Conservation (phyloP, 2,329 filamentous ascomycete genomes). For the Fusarium heterosporum region DNA sequence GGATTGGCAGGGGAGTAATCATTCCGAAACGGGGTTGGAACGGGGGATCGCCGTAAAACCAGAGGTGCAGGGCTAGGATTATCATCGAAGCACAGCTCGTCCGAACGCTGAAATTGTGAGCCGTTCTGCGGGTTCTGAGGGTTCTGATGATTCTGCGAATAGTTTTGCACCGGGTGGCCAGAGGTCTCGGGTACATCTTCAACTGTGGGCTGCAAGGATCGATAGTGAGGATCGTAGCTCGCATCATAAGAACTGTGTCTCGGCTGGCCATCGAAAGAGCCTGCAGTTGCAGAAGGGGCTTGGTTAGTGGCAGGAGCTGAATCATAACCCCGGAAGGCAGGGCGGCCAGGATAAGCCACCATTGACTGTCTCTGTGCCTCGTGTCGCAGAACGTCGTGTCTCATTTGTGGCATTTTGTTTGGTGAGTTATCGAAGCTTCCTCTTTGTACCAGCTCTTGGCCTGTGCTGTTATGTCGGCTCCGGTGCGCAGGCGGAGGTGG, state of each 20-base stretch:
- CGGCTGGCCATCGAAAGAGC: constrained; percentile 53
- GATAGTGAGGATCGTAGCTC: constrained; percentile 58
- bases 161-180: constrained; percentile 43
- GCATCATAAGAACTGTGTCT: constrained; percentile 65
- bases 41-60: constrained; percentile 54
- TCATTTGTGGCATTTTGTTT: constrained; percentile 62
- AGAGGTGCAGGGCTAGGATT: constrained; percentile 59
- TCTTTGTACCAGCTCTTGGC: constrained; percentile 57
- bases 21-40: constrained; percentile 37
- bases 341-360: constrained; percentile 64
- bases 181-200: constrained; percentile 72
- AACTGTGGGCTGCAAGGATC: constrained; percentile 70
- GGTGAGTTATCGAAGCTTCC: constrained; percentile 56
- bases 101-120: constrained; percentile 45
- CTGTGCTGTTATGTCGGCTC: constrained; percentile 58
- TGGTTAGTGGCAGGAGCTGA: constrained; percentile 56
- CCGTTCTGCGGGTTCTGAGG: constrained; percentile 30
- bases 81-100: constrained; percentile 56
- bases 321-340: constrained; percentile 64
- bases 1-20: constrained; percentile 44
- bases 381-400: constrained; percentile 67
- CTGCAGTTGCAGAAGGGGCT: constrained; percentile 45
- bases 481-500: constrained; percentile 69
- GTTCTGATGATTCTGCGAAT: constrained; percentile 27
- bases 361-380: constrained; percentile 67